A percentile compares a stretch with the other conserved stretches of the same genome.
These are phyloP conservation scores for Colletotrichum euphorbiae DNA, from an alignment of 2,329 filamentous ascomycete genomes.

Conservation along the genomic window DNA sequence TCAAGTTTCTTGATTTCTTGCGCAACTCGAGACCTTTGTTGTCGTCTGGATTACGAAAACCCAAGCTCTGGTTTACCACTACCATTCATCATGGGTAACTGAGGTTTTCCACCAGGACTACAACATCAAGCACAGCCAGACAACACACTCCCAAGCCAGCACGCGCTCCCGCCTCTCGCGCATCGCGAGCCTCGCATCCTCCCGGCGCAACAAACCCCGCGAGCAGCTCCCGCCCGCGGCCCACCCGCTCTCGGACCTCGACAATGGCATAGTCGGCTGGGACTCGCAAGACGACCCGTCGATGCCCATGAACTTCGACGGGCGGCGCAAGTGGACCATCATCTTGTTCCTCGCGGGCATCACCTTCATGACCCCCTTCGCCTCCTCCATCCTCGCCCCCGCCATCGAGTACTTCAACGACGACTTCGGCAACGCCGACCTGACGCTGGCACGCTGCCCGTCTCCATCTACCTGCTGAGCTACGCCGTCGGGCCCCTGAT, in stretches of 20 bases:
- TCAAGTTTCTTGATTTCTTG: neutral
- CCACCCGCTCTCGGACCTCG: slow-evolving; percentile 63
- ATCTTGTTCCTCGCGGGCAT: slow-evolving; percentile 68
- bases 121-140: slow-evolving; percentile 16
- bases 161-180: slow-evolving; percentile 44
- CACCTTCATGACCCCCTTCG: slow-evolving; percentile 74
- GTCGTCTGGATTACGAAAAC: too few species aligned
- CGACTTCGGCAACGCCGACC: slow-evolving; percentile 58
- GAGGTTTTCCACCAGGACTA: slow-evolving; percentile 4
- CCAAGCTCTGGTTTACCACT: neutral
- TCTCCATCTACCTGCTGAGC: slow-evolving; percentile 71
- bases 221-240: slow-evolving; percentile 50
- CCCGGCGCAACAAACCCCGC: slow-evolving; percentile 41
- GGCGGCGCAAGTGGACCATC: slow-evolving; percentile 67
- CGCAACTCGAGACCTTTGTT: too few species aligned
- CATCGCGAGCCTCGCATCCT: slow-evolving; percentile 43
- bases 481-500: slow-evolving; percentile 69
- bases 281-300: slow-evolving; percentile 67
- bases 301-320: slow-evolving; percentile 69
- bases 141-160: slow-evolving; percentile 39
- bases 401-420: slow-evolving; percentile 56
- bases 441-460: slow-evolving; percentile 62
- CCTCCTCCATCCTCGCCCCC: slow-evolving; percentile 70
- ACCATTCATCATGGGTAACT: neutral
- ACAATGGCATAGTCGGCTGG: slow-evolving; percentile 68